A percentile compares a stretch with the other conserved stretches of the same genome.
These are phyloP conservation scores for Sordariomycetes sp. DNA, from an alignment of 2,329 filamentous ascomycete species.

Conservation along the genomic window DNA sequence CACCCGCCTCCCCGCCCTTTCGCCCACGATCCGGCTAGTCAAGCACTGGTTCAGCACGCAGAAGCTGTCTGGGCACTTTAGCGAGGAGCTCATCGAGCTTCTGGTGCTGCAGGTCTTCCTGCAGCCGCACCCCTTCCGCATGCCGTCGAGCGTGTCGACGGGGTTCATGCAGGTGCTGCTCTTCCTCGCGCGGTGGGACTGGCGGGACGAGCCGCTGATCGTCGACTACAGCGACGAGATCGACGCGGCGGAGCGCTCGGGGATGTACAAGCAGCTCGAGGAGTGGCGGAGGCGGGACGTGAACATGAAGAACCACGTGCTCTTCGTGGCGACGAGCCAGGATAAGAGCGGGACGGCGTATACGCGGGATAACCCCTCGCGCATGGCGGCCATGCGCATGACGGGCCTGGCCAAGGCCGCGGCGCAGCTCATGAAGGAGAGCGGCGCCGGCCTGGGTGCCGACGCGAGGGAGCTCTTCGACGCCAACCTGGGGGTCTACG, in stretches of 20 bases:
- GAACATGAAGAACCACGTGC: conserved; percentile 68
- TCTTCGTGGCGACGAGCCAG: conserved; percentile 73
- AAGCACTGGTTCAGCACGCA: conserved; percentile 88
- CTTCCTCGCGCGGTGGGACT: conserved; percentile 83
- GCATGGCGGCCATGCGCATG: conserved; percentile 76
- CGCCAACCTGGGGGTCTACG: conserved; percentile 66
- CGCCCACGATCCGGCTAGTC: conserved; percentile 69
- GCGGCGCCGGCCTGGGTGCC: conserved; percentile 41
- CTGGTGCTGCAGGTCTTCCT: conserved; percentile 70
- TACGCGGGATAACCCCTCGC: conserved; percentile 57
- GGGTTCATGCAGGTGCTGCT: conserved; percentile 75
- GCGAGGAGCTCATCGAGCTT: conserved; percentile 75
- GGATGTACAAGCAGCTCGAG: conserved; percentile 62
- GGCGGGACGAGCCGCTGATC: conserved; percentile 72
- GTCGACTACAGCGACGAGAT: conserved; percentile 49
- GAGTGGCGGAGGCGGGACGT: conserved; percentile 85
- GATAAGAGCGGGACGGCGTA: conserved; percentile 72
- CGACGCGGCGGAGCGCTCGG: conserved; percentile 46
- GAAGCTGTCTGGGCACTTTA: conserved; percentile 65
- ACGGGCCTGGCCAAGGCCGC: conserved; percentile 72
- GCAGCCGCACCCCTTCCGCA: conserved; percentile 68
- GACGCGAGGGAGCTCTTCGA: conserved; percentile 50
- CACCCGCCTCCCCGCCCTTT: conserved; percentile 70
- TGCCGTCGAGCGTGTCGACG: conserved; percentile 64
- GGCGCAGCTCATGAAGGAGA: conserved; percentile 44